Evolutionary conservation across 441 rosid species (phyloP), one percentile per base, ranked within the genome.

Genomic region (Rhodomyrtus psidioides): DNA sequence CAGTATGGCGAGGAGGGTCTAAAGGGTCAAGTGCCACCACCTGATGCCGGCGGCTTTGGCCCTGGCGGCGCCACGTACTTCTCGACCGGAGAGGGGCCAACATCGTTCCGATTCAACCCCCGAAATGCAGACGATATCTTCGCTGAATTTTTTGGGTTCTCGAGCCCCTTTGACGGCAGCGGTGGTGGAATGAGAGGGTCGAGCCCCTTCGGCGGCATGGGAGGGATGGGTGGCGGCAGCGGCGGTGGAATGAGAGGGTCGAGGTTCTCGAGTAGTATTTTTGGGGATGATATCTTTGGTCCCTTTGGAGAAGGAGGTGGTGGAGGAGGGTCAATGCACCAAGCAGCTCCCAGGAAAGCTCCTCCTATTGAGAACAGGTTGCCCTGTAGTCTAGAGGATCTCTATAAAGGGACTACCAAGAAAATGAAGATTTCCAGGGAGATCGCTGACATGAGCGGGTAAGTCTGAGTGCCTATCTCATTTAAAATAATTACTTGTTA

Each of bases 351-450:
- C 46, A 89, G 93, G 55, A 97, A 95, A 89, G 95, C 93, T 44
- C 85, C 97, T 85, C 92, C 97, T 5, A 93, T 93, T 2, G 98
- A 97, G 92, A 93, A 91, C 82, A 91, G 84, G 86, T 84, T 97
- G 89, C 94, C 91, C 76, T 97, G 99, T 84, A 94, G 93, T 85
- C 95, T 97, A 76, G 98, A 96, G 83, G 99, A 96, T 83, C 93
- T 97, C 9, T 97, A 93, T 62, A 94, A 90, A 82, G 99, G 98
- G 62, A 91, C 94, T 82, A 92, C 95, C 34, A 95, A 92, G 91
- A 95, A 93, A 92, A 94, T 96, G 97, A 95, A 95, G 91, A 94
- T 97, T 76, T 95, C 96, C 70, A 89, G 98, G 83, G 96, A 92
- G 86, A 90, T 94, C 70, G 88, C 84, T 44, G 96, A 95, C 89